These are phyloP conservation scores for Tephrocybe sp. DNA, from an alignment of 768 basidiomycete species.

Conservation along the genomic window DNA sequence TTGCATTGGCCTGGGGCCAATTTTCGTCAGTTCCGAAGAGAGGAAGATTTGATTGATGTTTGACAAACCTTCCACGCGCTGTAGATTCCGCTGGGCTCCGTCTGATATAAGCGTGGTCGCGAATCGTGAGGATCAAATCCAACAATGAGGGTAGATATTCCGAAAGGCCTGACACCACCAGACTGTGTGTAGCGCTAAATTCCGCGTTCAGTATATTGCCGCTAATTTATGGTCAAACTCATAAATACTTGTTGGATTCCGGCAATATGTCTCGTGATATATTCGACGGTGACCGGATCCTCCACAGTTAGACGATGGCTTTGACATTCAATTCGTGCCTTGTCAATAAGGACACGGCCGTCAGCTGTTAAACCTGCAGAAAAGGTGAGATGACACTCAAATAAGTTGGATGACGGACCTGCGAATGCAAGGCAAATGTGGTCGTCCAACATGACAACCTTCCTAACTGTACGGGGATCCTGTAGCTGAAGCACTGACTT, in stretches of 20 bases:
- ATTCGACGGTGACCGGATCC: conserved; percentile 97
- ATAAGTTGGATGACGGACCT: conserved; percentile 48
- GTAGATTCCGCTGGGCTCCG: conserved; percentile 97
- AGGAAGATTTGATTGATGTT: conserved; percentile 2
- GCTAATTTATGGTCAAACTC: not conserved
- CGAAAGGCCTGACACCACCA: conserved; percentile 97
- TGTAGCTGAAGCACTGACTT: conserved; percentile 96
- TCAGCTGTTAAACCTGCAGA: conserved; percentile 89
- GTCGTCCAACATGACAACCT: conserved; percentile 98
- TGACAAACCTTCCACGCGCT: conserved; percentile 90
- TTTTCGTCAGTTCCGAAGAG: not conserved
- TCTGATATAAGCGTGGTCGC: conserved; percentile 88
- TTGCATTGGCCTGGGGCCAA: conserved; percentile 80
- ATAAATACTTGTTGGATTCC: conserved; percentile 91
- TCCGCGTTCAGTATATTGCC: not conserved
- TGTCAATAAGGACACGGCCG: conserved; percentile 96
- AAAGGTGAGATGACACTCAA: conserved; percentile 9
- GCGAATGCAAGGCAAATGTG: conserved; percentile 97
- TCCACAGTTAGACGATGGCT: conserved; percentile 96
- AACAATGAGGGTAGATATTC: conserved; percentile 93
- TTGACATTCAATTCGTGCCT: conserved; percentile 96
- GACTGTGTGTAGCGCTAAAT: conserved; percentile 93
- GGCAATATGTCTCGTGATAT: conserved; percentile 96
- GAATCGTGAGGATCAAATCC: conserved; percentile 95
- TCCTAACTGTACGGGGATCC: conserved; percentile 95